These are phyloP conservation scores for Pichia sorboxylosa DNA, from an alignment of 1,139 yeast species.

Conservation along the genomic window DNA sequence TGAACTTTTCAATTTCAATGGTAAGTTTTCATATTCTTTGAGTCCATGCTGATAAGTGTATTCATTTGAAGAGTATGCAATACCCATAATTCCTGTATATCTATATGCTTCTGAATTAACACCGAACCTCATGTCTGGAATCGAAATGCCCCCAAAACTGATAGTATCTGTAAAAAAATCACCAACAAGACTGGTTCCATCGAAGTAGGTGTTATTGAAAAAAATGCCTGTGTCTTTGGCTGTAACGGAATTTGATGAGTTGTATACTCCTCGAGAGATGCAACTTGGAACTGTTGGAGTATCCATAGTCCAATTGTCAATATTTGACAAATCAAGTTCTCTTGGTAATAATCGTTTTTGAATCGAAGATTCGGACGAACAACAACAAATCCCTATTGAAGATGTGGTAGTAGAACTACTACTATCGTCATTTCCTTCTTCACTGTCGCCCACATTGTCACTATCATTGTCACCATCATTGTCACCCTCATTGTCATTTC, in stretches of 20 bases:
- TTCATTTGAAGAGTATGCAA: slow-evolving; percentile 41
- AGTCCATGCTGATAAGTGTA: slow-evolving; percentile 20
- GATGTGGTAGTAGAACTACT: background rate
- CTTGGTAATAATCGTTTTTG: background rate
- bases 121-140: slow-evolving; percentile 38
- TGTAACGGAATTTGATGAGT: slow-evolving; percentile 33
- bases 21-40: slow-evolving; percentile 38
- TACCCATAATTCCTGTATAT: slow-evolving; percentile 42
- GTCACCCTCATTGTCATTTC: background rate
- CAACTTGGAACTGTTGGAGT: slow-evolving; percentile 17
- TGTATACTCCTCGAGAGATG: slow-evolving; percentile 34
- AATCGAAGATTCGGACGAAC: background rate
- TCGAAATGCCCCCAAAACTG: slow-evolving; percentile 27
- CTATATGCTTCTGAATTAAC: slow-evolving; percentile 37
- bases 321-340: background rate
- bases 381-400: background rate
- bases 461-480: background rate
- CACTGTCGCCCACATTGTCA: background rate
- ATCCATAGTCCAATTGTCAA: background rate
- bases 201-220: slow-evolving; percentile 46
- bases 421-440: background rate
- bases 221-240: slow-evolving; percentile 32
- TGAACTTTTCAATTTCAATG: slow-evolving; percentile 35
- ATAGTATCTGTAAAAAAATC: slow-evolving; percentile 46
- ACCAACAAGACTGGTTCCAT: slow-evolving; percentile 44